Percentiles rank a stretch among this genome's conserved stretches.
Evolutionary conservation across 1,139 yeast genomes (phyloP).

Genomic region (Hanseniaspora uvarum): DNA sequence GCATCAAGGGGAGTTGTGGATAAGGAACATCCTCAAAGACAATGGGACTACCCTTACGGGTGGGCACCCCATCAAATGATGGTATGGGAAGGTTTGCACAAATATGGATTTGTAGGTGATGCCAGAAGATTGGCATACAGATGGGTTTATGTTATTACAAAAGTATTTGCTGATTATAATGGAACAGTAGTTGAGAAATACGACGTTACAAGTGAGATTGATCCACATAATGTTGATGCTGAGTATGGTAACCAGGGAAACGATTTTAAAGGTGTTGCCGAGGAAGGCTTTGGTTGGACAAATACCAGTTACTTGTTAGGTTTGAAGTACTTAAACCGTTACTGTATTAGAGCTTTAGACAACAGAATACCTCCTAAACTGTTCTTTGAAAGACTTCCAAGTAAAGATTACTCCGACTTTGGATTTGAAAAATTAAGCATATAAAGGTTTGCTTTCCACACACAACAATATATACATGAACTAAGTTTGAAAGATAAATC

Average conservation of each 20-base stretch:
- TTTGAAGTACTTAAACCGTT: slow-evolving; percentile 53
- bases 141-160: slow-evolving; percentile 84
- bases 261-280: slow-evolving; percentile 85
- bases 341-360: slow-evolving; percentile 70
- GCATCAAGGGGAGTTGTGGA: slow-evolving; percentile 65
- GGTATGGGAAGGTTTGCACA: slow-evolving; percentile 77
- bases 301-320: slow-evolving; percentile 79
- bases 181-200: slow-evolving; percentile 96
- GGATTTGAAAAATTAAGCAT: slow-evolving; percentile 23
- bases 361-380: slow-evolving; percentile 70
- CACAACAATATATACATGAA: too few relatives aligned
- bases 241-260: slow-evolving; percentile 97
- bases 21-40: slow-evolving; percentile 69
- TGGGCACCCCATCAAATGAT: slow-evolving; percentile 98
- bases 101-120: slow-evolving; percentile 59
- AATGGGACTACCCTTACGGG: slow-evolving; percentile 97
- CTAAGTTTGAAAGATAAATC: neutral
- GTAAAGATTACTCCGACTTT: slow-evolving; percentile 37
- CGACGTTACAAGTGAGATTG: slow-evolving; percentile 71
- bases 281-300: slow-evolving; percentile 97
- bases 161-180: slow-evolving; percentile 84
- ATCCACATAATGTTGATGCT: slow-evolving; percentile 87
- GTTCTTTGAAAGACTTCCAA: slow-evolving; percentile 47
- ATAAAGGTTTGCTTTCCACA: neutral
- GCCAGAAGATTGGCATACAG: slow-evolving; percentile 70